Base-by-base conservation (phyloP, 2,329 filamentous ascomycete genomes). In the Aspergillus sp. region DNA sequence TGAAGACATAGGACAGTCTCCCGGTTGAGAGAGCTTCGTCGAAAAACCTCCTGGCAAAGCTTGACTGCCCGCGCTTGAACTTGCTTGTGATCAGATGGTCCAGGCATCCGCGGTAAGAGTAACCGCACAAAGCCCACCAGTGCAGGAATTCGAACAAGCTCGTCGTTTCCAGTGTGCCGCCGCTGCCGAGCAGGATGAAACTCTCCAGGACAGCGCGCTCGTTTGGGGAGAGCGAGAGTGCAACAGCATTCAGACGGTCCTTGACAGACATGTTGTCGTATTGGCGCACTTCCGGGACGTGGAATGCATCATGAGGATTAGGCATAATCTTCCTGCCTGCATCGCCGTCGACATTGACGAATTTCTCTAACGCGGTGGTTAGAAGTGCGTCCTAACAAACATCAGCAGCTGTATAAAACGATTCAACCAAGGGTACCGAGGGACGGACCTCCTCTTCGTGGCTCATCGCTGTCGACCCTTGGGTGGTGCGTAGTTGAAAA, bases 91-190 rank as follows among this genome's bases (percentile, higher is more conserved):
- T 55, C 2, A 63, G 45, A n/a, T 53, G 51, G 16, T 63, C 54
- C 15, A 64, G 51, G 24, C 57, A 63, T 1, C 57, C 60, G 11
- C 51, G 44, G 32, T 61, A 67, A 4, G 51, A 57, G 43, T 66
- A 66, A 16, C 55, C 64, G 33, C 53, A 53, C 1, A 65, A 47
- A 6, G 60, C 67, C 66, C 58, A 69, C 66, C 65, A 69, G 35
- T 66, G 66, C 12, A 71, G 45, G 19, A 69, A 61, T 33, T 71
- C 66, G 29, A 63, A 61, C 36, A 71, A 66, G 14, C 60, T 63
- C 0, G 58, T 63, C 0, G 60, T 65, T 7, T 62, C 55, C 1
- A 67, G 55, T 0, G 60, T 66, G 0, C 50, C 61, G 4, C 66
- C 63, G 30, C 64, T 65, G 37, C 57, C 61, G 1, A 68, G 56